Evolutionary conservation across 495 filamentous ascomycete genomes (phyloP).

Genomic region (Umbilicaria muhlenbergii): DNA sequence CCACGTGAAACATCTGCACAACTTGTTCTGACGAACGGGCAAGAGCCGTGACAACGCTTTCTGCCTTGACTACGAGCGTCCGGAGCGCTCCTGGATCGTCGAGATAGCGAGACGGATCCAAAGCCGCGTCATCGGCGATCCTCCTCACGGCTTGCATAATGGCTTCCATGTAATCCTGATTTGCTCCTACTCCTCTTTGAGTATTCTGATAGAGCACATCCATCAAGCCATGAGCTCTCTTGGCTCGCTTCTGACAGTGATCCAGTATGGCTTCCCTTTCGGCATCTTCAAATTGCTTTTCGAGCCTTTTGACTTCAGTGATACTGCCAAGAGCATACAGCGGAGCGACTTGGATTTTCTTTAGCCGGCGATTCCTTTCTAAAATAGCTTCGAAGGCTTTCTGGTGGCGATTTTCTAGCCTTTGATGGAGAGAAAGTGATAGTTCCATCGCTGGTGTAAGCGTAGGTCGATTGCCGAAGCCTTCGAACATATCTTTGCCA

Average conservation of each 20-base stretch:
- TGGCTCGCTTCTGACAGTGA: slow-evolving; percentile 32
- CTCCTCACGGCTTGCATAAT: slow-evolving; percentile 24
- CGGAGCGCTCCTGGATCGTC: slow-evolving; percentile 26
- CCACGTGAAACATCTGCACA: slow-evolving; percentile 30
- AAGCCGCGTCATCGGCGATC: slow-evolving; percentile 20
- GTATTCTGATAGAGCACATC: slow-evolving; percentile 37
- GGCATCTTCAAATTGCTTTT: slow-evolving; percentile 37
- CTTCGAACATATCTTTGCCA: slow-evolving; percentile 25
- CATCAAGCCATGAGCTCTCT: slow-evolving; percentile 35
- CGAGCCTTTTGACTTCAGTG: slow-evolving; percentile 28
- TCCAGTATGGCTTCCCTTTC: slow-evolving; percentile 35
- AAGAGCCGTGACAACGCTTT: slow-evolving; percentile 26
- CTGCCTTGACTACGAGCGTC: slow-evolving; percentile 31
- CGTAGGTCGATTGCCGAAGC: slow-evolving; percentile 21
- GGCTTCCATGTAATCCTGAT: slow-evolving; percentile 36
- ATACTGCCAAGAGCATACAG: slow-evolving; percentile 36
- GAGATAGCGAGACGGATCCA: slow-evolving; percentile 10
- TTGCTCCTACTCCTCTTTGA: slow-evolving; percentile 33
- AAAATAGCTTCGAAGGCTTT: slow-evolving; percentile 34
- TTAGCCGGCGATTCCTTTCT: slow-evolving; percentile 35
- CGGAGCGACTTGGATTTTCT: slow-evolving; percentile 34
- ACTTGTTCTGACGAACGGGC: slow-evolving; percentile 32
- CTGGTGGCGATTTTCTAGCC: slow-evolving; percentile 33
- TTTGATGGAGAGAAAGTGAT: slow-evolving; percentile 29
- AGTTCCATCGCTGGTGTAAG: slow-evolving; percentile 28